Conservation (phyloP, 371 early-diverging fungal genomes). For the Cokeromyces recurvatus region DNA sequence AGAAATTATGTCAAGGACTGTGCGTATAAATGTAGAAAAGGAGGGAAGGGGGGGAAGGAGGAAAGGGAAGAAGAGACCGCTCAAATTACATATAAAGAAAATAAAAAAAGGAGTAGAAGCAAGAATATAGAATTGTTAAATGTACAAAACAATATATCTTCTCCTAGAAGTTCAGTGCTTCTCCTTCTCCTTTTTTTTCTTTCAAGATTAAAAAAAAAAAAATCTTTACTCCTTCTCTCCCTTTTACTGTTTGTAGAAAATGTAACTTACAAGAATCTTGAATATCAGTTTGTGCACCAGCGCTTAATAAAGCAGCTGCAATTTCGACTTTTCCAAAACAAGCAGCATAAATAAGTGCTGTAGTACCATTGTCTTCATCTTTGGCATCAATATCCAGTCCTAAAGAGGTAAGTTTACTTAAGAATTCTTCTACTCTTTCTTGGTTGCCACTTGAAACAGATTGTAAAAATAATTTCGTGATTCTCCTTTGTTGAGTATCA, state of each 20-base stretch:
- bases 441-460: slow-evolving; percentile 85
- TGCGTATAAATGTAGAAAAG: neutral
- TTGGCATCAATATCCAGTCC: slow-evolving; percentile 74
- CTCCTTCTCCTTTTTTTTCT: no score
- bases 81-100: no score
- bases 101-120: no score
- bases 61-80: no score
- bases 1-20: no score
- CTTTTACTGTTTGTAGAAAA: no score
- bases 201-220: neutral
- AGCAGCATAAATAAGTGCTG: slow-evolving; percentile 81
- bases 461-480: slow-evolving; percentile 26
- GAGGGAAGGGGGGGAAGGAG: no score
- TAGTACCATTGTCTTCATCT: slow-evolving; percentile 83
- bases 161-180: no score
- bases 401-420: slow-evolving; percentile 57
- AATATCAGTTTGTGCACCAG: slow-evolving; percentile 72
- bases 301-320: slow-evolving; percentile 59
- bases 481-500: slow-evolving; percentile 60
- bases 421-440: slow-evolving; percentile 77
- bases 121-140: no score
- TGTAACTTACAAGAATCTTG: slow-evolving; percentile 77
- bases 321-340: slow-evolving; percentile 82
- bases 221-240: no score
- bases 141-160: no score